Evolutionary conservation across 768 basidiomycete species (phyloP).

Genomic region (Coprinopsis marcescibilis): DNA sequence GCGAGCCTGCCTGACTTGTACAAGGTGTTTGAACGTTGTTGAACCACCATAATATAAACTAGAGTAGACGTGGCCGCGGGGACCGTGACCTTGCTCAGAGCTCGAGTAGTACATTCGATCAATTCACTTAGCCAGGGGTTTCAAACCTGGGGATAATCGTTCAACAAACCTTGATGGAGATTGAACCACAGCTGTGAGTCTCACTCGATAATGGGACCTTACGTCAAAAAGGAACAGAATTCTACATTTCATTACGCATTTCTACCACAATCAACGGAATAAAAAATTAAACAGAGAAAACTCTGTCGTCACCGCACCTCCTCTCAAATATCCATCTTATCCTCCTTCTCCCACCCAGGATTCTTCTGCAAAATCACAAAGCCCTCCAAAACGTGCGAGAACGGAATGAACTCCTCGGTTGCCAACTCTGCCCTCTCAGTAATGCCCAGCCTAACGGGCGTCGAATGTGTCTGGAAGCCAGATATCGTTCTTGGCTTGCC

Average conservation of each 20-base stretch:
- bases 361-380: constrained; percentile 91
- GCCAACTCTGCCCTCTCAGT: constrained; percentile 94
- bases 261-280: background rate
- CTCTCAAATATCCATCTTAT: constrained; percentile 59
- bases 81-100: too few species aligned
- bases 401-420: constrained; percentile 95
- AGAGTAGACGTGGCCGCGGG: too few species aligned
- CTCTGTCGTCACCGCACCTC: background rate
- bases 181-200: too few species aligned
- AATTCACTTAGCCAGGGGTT: too few species aligned
- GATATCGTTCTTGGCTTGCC: constrained; percentile 96
- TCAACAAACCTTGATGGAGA: too few species aligned
- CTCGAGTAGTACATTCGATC: too few species aligned
- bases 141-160: too few species aligned
- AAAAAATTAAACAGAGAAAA: background rate
- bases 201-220: too few species aligned
- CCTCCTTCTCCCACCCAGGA: constrained; percentile 83
- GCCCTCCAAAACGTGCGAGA: constrained; percentile 84
- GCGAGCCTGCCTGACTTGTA: constrained; percentile 90
- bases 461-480: constrained; percentile 97
- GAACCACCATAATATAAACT: too few species aligned
- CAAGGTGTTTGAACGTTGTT: constrained; percentile 92
- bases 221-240: background rate
- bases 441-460: constrained; percentile 92
- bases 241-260: background rate